Percentiles rank a stretch among this genome's conserved stretches.
Conservation (phyloP, 257 asterid genomes). For the Nemophila menziesii region DNA sequence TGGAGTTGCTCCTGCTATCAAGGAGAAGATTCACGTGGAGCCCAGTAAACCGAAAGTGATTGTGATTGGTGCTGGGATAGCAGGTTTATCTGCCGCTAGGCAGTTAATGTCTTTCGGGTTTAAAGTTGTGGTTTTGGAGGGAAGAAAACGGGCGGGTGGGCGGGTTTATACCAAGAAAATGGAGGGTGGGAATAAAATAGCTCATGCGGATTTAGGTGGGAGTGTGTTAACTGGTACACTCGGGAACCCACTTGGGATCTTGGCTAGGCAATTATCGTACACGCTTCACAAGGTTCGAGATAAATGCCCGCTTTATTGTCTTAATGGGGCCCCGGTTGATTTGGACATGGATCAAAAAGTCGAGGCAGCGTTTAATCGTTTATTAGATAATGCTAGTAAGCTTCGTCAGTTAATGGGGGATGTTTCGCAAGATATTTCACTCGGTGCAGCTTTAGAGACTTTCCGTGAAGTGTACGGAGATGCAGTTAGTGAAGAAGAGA, state of each 20-base stretch:
- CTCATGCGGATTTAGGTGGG: slow-evolving; percentile 90
- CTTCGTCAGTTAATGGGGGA: slow-evolving; percentile 74
- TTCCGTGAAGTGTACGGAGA: slow-evolving; percentile 41
- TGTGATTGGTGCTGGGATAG: slow-evolving; percentile 84
- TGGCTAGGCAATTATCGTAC: slow-evolving; percentile 74
- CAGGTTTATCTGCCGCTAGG: slow-evolving; percentile 95
- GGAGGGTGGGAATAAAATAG: slow-evolving; percentile 43
- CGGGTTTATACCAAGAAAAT: slow-evolving; percentile 69
- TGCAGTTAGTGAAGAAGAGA: slow-evolving; percentile 49
- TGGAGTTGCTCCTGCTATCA: slow-evolving; percentile 76
- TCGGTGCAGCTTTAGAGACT: slow-evolving; percentile 92
- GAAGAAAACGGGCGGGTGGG: slow-evolving; percentile 84
- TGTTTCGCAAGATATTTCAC: slow-evolving; percentile 85
- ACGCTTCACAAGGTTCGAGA: slow-evolving; percentile 89
- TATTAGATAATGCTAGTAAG: slow-evolving; percentile 57
- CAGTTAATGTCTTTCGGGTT: slow-evolving; percentile 90
- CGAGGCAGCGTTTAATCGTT: slow-evolving; percentile 52
- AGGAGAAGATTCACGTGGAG: slow-evolving; percentile 43
- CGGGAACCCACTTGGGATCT: slow-evolving; percentile 86
- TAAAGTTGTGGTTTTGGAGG: slow-evolving; percentile 79
- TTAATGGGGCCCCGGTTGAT: slow-evolving; percentile 56
- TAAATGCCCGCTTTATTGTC: slow-evolving; percentile 66
- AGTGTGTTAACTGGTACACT: slow-evolving; percentile 85
- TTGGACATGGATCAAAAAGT: slow-evolving; percentile 54
- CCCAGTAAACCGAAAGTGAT: slow-evolving; percentile 43